Evolutionary conservation across 2,329 filamentous ascomycete species (phyloP), one percentile per base, ranked within the genome.

Genomic region (Botrytis medusae): DNA sequence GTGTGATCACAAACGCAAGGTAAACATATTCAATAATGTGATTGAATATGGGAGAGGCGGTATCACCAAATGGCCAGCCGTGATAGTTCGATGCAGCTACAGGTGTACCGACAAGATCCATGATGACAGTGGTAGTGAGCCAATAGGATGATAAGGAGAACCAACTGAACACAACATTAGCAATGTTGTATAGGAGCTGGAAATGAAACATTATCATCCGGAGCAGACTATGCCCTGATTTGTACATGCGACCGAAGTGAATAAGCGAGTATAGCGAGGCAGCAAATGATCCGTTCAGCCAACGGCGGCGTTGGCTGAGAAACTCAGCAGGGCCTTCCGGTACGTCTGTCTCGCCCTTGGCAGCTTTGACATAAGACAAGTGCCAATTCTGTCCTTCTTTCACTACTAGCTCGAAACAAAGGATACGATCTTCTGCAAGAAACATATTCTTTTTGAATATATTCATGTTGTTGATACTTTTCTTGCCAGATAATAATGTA

Each of bases 391-490:
- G 97, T 77, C 96, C 96, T 72, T 96, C 95, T 86, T 99, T 99
- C 81, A 96, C 96, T 77, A 99, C 96, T 82, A 99, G 86, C 83
- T 99, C 96, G 88, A 98, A 99, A 87, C 96, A 99, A 69, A 99
- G 89, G 86, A 99, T 99, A 90, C 96, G 94, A 91, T 99, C 96
- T 86, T 99, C 96, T 84, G 96, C 96, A 90, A 99, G 95, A 89
- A 98, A 99, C 96, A 99, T 99, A 89, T 99, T 99, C 91, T 98
- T 98, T 87, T 98, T 98, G 93, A 99, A 99, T 83, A 99, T 98
- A 86, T 98, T 98, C 96, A 98, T 98, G 79, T 95, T 95, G 82
- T 99, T 96, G 79, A 99, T 98, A 89, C 96, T 96, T 89, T 99
- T 99, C 86, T 97, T 97, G 79, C 95, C 95, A 73, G 98, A 90